Evolutionary conservation across 495 filamentous ascomycete species (phyloP).

Genomic region (Penicillium subrubescens): DNA sequence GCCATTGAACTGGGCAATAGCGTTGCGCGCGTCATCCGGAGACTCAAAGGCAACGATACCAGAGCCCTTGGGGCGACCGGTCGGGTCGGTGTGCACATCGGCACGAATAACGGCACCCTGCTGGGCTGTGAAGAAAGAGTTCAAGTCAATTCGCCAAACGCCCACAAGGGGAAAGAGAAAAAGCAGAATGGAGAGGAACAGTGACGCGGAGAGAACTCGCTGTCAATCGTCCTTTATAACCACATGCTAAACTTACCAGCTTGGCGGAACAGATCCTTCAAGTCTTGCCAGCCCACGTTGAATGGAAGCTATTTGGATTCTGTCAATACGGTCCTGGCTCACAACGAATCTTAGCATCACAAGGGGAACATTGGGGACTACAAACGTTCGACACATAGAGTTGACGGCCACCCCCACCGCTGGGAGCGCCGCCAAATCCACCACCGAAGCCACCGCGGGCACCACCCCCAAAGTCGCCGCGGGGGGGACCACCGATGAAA

Average conservation of each 20-base stretch:
- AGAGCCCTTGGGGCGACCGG: constrained; percentile 91
- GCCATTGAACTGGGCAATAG: constrained; percentile 95
- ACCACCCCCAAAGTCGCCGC: constrained; percentile 65
- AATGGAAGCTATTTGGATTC: constrained; percentile 78
- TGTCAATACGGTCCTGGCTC: constrained; percentile 24
- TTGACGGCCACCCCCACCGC: constrained; percentile 72
- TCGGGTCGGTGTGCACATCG: constrained; percentile 89
- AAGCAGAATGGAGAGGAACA: constrained; percentile 16
- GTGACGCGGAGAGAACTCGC: background rate
- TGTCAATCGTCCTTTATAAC: background rate
- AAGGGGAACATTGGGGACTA: constrained; percentile 45
- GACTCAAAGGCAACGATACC: constrained; percentile 97
- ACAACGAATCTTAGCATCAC: constrained; percentile 17
- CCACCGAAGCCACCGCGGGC: constrained; percentile 44
- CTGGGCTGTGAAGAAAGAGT: constrained; percentile 52
- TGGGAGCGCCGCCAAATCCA: constrained; percentile 47
- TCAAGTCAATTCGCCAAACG: constrained; percentile 36
- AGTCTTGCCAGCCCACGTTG: constrained; percentile 97
- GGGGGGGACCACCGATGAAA: constrained; percentile 75
- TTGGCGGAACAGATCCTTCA: constrained; percentile 98
- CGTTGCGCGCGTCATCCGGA: constrained; percentile 90
- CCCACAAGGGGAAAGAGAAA: constrained; percentile 6
- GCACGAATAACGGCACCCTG: constrained; percentile 89
- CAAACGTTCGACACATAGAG: constrained; percentile 98
- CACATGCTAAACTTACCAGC: constrained; percentile 68